These are phyloP conservation scores for Fusarium sp. DNA, from an alignment of 2,329 filamentous ascomycete species.

Conservation along the genomic window DNA sequence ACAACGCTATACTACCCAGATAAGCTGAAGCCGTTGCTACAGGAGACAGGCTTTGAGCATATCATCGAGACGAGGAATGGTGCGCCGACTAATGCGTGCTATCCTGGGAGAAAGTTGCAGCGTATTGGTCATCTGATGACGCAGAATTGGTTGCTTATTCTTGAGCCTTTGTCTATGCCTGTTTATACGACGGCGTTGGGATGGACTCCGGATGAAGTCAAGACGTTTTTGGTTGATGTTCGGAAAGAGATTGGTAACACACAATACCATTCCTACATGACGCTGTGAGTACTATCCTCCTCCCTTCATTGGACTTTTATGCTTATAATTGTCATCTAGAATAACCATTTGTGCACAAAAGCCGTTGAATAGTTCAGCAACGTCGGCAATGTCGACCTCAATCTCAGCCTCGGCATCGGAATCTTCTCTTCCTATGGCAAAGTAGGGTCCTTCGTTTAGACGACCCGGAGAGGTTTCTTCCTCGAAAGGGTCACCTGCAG, in stretches of 20 bases:
- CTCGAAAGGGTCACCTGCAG: background rate
- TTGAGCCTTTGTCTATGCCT: constrained; percentile 39
- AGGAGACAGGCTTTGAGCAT: constrained; percentile 34
- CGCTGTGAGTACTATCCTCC: constrained; percentile 29
- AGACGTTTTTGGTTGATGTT: constrained; percentile 33
- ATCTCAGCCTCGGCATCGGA: constrained; percentile 23
- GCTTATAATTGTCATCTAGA: constrained; percentile 20
- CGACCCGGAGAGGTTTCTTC: background rate
- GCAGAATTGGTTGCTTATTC: constrained; percentile 38
- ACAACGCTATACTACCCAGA: constrained; percentile 33
- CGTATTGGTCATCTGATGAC: constrained; percentile 41
- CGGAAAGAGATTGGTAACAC: constrained; percentile 36
- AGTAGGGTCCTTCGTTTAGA: background rate
- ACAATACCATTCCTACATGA: constrained; percentile 43
- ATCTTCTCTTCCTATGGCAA: constrained; percentile 16
- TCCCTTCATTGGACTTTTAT: background rate
- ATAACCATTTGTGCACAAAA: constrained; percentile 37
- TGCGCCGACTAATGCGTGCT: constrained; percentile 42
- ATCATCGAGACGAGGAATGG: constrained; percentile 40
- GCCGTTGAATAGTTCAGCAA: constrained; percentile 19
- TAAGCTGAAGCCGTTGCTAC: constrained; percentile 26
- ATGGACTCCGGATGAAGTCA: constrained; percentile 35
- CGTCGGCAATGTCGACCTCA: constrained; percentile 17
- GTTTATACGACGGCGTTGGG: constrained; percentile 39
- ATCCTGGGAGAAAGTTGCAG: constrained; percentile 40